phyloP scores from a whole-genome alignment of 2,329 filamentous ascomycete species.

The Fusarium sulawesiense region DNA sequence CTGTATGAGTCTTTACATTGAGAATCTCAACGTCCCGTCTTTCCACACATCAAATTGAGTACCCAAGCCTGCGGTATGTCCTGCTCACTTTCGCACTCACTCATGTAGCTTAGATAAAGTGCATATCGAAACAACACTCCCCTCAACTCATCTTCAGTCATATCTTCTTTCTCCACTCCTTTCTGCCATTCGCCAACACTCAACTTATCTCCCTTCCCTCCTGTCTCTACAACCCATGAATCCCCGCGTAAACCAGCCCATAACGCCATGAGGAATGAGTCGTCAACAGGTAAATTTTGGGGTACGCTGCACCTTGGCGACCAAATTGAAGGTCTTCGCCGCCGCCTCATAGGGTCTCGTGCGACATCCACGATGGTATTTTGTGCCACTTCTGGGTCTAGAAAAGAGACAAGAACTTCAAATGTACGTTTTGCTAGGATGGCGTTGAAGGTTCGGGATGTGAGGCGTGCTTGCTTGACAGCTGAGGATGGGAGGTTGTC shows the following conservation, averaged over 20 bases:
- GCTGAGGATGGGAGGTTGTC: slow-evolving; percentile 39
- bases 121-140: slow-evolving; percentile 51
- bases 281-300: slow-evolving; percentile 43
- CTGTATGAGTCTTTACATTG: background rate
- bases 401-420: slow-evolving; percentile 46
- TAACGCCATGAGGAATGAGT: slow-evolving; percentile 50
- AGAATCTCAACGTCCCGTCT: slow-evolving; percentile 1
- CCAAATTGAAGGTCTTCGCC: slow-evolving; percentile 47
- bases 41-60: slow-evolving; percentile 39
- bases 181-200: slow-evolving; percentile 33
- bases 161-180: slow-evolving; percentile 35
- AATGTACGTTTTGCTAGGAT: slow-evolving; percentile 47
- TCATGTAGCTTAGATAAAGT: slow-evolving; percentile 51
- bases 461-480: slow-evolving; percentile 47
- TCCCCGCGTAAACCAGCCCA: slow-evolving; percentile 46
- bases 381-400: slow-evolving; percentile 44
- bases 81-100: slow-evolving; percentile 38
- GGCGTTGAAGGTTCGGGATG: slow-evolving; percentile 49
- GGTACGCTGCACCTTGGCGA: slow-evolving; percentile 52
- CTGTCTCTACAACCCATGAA: slow-evolving; percentile 37
- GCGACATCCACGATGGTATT: slow-evolving; percentile 40
- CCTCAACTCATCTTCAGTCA: slow-evolving; percentile 43
- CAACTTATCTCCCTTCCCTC: slow-evolving; percentile 8
- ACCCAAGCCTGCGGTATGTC: slow-evolving; percentile 50
- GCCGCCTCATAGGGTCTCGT: slow-evolving; percentile 39